phyloP scores from a whole-genome alignment of 768 basidiomycete species.

The Russula sp. region DNA sequence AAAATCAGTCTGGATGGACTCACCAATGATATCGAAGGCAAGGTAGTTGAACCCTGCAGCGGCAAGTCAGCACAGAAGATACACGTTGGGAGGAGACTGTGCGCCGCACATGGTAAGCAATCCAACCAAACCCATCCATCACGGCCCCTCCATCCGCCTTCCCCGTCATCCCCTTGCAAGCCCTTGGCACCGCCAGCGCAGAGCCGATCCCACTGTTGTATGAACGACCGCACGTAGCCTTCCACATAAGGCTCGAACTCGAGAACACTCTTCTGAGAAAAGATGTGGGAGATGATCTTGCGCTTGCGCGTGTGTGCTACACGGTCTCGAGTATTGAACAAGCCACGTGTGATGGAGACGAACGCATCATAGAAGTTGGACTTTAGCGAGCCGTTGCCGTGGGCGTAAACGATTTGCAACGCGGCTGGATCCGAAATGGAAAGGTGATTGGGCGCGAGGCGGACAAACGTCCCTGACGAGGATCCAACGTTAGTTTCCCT shows the following conservation, averaged over 20 bases:
- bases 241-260: conserved; percentile 82
- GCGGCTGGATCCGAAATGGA: conserved; percentile 43
- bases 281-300: conserved; percentile 85
- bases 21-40: conserved; percentile 73
- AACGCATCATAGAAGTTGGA: conserved; percentile 41
- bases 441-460: conserved; percentile 42
- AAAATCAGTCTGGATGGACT: background rate
- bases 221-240: conserved; percentile 48
- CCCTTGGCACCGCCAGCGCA: conserved; percentile 47
- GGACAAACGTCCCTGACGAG: conserved; percentile 34
- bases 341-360: conserved; percentile 43
- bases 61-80: conserved; percentile 10
- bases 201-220: conserved; percentile 69
- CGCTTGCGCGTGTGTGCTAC: conserved; percentile 76
- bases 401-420: conserved; percentile 38
- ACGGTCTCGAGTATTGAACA: conserved; percentile 73
- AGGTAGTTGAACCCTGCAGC: conserved; percentile 51
- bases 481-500: background rate
- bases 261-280: conserved; percentile 77
- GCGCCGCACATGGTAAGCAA: conserved; percentile 57
- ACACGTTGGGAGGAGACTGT: background rate
- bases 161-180: conserved; percentile 46
- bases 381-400: conserved; percentile 38
- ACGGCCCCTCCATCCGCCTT: conserved; percentile 51
- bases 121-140: conserved; percentile 68